These are phyloP conservation scores for Alternaria metachromatica DNA, from an alignment of 2,329 filamentous ascomycete genomes.

Conservation along the genomic window DNA sequence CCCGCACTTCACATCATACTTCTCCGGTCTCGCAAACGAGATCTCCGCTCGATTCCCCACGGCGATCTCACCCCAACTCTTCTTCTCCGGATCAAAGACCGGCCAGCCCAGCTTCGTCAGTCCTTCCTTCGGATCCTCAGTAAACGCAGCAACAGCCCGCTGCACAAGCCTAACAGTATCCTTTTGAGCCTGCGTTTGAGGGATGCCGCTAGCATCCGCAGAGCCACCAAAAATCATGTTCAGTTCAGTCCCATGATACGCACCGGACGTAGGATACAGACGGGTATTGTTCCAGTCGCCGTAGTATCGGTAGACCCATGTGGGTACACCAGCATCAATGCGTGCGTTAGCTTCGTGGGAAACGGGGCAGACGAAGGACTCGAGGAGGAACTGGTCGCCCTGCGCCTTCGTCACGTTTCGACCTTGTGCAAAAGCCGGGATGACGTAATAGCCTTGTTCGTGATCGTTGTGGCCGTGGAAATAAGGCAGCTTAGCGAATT, in stretches of 20 bases:
- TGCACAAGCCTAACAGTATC: conserved; percentile 21
- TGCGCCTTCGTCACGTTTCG: conserved; percentile 24
- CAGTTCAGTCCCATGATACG: conserved; percentile 33
- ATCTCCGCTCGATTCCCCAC: conserved; percentile 7
- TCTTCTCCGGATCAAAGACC: conserved; percentile 9
- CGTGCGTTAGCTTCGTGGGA: conserved; percentile 18
- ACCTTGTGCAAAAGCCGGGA: conserved; percentile 24
- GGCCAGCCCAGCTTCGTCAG: conserved; percentile 23
- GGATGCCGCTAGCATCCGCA: conserved; percentile 20
- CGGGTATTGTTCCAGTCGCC: conserved; percentile 28
- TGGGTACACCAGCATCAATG: conserved; percentile 12
- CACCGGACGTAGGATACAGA: conserved; percentile 28
- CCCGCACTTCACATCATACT: conserved; percentile 12
- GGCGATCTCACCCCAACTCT: conserved; percentile 21
- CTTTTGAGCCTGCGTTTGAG: conserved; percentile 17
- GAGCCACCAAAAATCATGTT: conserved; percentile 32
- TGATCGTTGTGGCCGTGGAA: conserved; percentile 27
- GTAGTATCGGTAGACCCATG: conserved; percentile 29
- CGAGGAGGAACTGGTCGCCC: conserved; percentile 16
- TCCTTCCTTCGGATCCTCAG: conserved; percentile 20
- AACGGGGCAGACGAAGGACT: conserved; percentile 24
- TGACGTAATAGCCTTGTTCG: conserved; percentile 28
- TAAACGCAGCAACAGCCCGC: conserved; percentile 25
- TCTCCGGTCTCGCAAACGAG: conserved; percentile 15
- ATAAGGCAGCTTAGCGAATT: conserved; percentile 24